Base-by-base conservation (phyloP, 2,329 filamentous ascomycete species). In the Biscogniauxia sp. region DNA sequence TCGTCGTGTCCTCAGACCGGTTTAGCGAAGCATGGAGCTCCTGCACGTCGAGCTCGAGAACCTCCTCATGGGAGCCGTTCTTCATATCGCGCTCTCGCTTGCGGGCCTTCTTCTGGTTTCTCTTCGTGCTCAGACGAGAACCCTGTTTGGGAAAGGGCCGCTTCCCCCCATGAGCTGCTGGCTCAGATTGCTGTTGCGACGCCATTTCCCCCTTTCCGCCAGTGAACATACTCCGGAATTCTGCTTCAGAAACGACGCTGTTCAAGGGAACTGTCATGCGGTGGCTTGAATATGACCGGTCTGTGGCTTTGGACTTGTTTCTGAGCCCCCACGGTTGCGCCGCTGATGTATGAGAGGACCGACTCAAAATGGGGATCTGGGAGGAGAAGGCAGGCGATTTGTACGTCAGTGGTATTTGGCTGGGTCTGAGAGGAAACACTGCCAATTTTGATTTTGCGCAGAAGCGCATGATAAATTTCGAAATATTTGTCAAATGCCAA, bases 21-120 rank as follows among this genome's bases (percentile, higher is more conserved):
- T 70, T 65, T 32, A 83, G 75, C 51, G 76, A 78, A 54, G 74
- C 78, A 53, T 85, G 75, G 23, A 89, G 74, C 3, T 79, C 78
- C 56, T 85, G 78, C 53, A 92, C 80, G 70, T 92, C 89, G 55
- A 81, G 75, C 54, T 83, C 77, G 53, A 92, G 78, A 53, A 92
- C 85, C 70, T 92, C 87, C 62, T 92, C 89, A 20, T 80, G 79
- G 0, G 86, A 85, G 8, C 86, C 88, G 63, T 84, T 84, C 51
- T 83, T 84, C 63, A 83, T 88, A 66, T 84, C 83, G 64, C 81
- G 81, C 69, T 85, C 82, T 59, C 82, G 81, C 79, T 84, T 86
- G 49, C 74, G 73, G 49, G 79, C 80, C 73, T 84, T 84, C 68
- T 83, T 83, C 56, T 77, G 72, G 20, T 57, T 52, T 52, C 26